phyloP scores from a whole-genome alignment of 305 asterid genomes.

The Vinca major region DNA sequence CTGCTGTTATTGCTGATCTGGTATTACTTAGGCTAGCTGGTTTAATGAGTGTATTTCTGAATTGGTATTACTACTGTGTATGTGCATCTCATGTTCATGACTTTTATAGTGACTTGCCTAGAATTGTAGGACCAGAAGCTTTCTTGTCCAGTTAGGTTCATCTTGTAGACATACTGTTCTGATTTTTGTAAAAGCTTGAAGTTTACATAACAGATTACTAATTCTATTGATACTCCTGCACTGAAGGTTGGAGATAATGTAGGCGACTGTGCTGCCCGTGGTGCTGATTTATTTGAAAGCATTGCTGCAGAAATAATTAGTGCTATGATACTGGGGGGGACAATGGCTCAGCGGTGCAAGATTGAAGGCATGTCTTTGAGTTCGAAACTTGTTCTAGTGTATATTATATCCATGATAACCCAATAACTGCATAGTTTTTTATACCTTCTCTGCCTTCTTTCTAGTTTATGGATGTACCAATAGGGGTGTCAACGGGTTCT shows the following conservation, averaged over 20 bases:
- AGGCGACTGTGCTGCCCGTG: slow-evolving; percentile 99
- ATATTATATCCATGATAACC: background rate
- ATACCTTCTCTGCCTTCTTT: background rate
- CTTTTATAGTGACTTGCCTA: background rate
- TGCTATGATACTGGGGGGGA: slow-evolving; percentile 99
- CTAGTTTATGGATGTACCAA: background rate
- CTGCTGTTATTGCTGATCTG: slow-evolving; percentile 99
- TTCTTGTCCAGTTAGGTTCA: background rate
- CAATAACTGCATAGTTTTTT: background rate
- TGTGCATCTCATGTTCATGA: background rate
- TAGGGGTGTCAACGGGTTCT: no score
- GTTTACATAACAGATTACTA: slow-evolving; percentile 8
- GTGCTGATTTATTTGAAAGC: slow-evolving; percentile 99
- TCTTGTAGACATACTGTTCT: background rate
- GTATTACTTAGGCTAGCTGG: slow-evolving; percentile 25
- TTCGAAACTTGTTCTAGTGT: background rate
- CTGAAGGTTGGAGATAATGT: slow-evolving; percentile 97
- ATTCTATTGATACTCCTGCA: slow-evolving; percentile 16
- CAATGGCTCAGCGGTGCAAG: slow-evolving; percentile 95
- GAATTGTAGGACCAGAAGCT: background rate
- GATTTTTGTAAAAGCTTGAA: background rate
- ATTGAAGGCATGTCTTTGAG: slow-evolving; percentile 58
- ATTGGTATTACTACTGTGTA: no score
- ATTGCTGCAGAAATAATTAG: slow-evolving; percentile 99
- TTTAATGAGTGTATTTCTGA: background rate